Base-by-base conservation (phyloP, 371 early-diverging fungal genomes). In the Sporodiniella umbellata region DNA sequence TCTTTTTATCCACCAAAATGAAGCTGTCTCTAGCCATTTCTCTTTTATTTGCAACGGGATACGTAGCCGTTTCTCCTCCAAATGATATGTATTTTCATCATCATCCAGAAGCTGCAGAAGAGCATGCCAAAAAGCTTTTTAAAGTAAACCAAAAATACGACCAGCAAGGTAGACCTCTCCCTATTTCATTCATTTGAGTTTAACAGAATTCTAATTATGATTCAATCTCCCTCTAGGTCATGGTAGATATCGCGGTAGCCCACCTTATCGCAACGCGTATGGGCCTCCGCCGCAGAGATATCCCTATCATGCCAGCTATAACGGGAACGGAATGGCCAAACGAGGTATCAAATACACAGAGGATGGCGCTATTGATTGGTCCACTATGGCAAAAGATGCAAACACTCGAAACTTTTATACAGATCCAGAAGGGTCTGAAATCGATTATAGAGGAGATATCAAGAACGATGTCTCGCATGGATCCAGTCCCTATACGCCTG, bases 321-420 rank as follows among this genome's bases (percentile, higher is more conserved):
- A 40, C 12, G 40, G 40, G 21, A 40, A 40, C 8, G 40, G 40
- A 7, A 21, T 40, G 8, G 7, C 21, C 21, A 18, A 21, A 12
- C 17, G 40, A 19, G 21, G 21, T 12, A 40, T 40, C 40, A 40
- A 40, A 22, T 48, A 48, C 37, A 48, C 48, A 31, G 96, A 97
- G 72, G 97, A 96, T 17, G 96, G 85, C 55, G 93, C 92, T 10
- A 79, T 97, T 81, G 96, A 94, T 66, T 97, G 96, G 96, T 87
- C 86, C 8, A 51, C 68, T 40, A 56, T 70, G 23, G 79, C 70
- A 21, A 62, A 80, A 31, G 87, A 87, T 48, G 64, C 65, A 19
- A 18, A 19, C 12, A 17, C 10, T 8, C 8, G 21, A 22, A 40
- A 35, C n/a, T 15, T 40, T 10, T 40, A 40, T 12, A 15, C 40